Percentiles rank a stretch among this genome's conserved stretches.
phyloP scores from a whole-genome alignment of 2,329 filamentous ascomycete genomes.

The Arachnomyces sp. region DNA sequence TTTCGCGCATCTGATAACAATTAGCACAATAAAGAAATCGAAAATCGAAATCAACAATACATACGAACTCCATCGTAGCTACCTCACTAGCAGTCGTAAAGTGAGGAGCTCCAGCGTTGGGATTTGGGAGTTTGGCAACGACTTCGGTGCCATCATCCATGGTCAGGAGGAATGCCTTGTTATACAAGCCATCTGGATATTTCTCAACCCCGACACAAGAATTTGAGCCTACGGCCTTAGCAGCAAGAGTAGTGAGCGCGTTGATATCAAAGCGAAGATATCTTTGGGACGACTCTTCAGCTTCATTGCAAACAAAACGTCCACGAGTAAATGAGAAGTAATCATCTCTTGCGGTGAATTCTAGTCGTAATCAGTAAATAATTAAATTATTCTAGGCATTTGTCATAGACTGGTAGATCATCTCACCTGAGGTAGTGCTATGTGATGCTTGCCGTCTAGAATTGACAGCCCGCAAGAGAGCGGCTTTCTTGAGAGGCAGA shows the following conservation, averaged over 20 bases:
- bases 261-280: slow-evolving; percentile 14
- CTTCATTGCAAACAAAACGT: slow-evolving; percentile 15
- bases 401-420: too few species aligned
- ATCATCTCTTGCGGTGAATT: slow-evolving; percentile 1
- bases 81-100: slow-evolving; percentile 17
- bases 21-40: slow-evolving; percentile 2
- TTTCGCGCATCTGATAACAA: slow-evolving; percentile 19
- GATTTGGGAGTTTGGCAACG: slow-evolving; percentile 16
- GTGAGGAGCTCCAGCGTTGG: slow-evolving; percentile 13
- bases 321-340: slow-evolving; percentile 15
- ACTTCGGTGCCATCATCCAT: slow-evolving; percentile 15
- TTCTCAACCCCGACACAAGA: slow-evolving; percentile 12
- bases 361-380: not conserved
- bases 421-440: too few species aligned
- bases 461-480: too few species aligned
- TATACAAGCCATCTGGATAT: slow-evolving; percentile 15
- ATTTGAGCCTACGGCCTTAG: slow-evolving; percentile 5
- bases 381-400: too few species aligned
- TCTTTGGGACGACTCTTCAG: slow-evolving; percentile 12
- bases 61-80: slow-evolving; percentile 17
- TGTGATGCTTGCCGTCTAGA: too few species aligned
- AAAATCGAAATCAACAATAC: slow-evolving; percentile 5
- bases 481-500: too few species aligned
- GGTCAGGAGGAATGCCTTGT: slow-evolving; percentile 14
- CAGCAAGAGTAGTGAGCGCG: slow-evolving; percentile 10